Conservation (phyloP, 2,329 filamentous ascomycete genomes). For the Elsinoe fawcettii region DNA sequence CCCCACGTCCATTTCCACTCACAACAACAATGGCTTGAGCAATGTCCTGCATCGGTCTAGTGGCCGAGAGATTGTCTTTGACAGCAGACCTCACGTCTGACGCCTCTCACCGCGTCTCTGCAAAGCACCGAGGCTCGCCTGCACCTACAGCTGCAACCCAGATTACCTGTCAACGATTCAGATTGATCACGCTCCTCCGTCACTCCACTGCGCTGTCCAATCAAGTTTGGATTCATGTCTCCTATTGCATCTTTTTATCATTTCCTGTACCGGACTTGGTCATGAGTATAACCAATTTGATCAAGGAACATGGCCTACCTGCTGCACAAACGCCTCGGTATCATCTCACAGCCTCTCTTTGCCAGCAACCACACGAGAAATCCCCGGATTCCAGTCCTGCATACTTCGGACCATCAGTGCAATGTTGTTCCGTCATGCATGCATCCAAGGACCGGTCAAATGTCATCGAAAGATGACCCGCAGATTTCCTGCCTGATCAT, state of each 20-base stretch:
- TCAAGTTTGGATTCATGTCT: not conserved
- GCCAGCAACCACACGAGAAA: not conserved
- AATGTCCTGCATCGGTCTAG: constrained; percentile 2
- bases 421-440: not conserved
- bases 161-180: constrained; percentile 9
- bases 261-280: constrained; percentile 4
- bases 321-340: not conserved
- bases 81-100: not conserved
- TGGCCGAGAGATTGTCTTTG: not conserved
- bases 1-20: not conserved
- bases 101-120: constrained; percentile 7
- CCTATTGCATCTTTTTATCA: not conserved
- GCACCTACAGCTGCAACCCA: not conserved
- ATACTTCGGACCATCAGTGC: not conserved
- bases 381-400: not conserved
- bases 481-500: not conserved
- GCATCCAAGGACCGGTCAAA: not conserved
- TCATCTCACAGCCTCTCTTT: not conserved
- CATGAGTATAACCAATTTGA: not conserved
- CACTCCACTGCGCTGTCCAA: not conserved
- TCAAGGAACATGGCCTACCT: not conserved
- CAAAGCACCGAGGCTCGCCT: constrained; percentile 3
- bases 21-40: not conserved
- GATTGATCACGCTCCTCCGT: not conserved
- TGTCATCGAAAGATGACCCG: not conserved